Evolutionary conservation across 208 protist genomes (phyloP).

Genomic region (Trypanosoma rangeli): DNA sequence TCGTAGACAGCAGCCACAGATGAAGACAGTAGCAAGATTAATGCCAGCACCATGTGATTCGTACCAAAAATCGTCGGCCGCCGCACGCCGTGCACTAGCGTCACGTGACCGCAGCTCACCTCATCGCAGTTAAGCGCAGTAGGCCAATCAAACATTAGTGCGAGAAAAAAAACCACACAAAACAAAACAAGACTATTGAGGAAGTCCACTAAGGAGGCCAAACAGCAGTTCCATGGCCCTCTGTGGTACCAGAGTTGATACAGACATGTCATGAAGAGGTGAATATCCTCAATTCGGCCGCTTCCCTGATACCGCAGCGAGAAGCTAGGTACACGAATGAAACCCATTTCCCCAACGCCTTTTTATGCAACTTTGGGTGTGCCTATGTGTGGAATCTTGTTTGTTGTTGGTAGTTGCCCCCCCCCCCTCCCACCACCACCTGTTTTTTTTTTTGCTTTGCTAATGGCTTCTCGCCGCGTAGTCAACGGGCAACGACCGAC

Average conservation of each 20-base stretch:
- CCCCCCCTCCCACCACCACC: no score
- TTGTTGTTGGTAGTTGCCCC: neutral
- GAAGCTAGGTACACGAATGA: conserved; percentile 23
- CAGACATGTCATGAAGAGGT: conserved; percentile 61
- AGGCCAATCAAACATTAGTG: conserved; percentile 63
- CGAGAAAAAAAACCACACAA: conserved; percentile 49
- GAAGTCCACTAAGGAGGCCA: conserved; percentile 61
- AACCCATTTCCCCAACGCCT: conserved; percentile 23
- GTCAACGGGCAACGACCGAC: no score
- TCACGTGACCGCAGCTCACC: conserved; percentile 40
- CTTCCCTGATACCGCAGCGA: conserved; percentile 52
- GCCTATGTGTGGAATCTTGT: neutral
- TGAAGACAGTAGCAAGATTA: conserved; percentile 52
- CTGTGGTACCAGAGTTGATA: conserved; percentile 81
- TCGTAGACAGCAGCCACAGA: conserved; percentile 49
- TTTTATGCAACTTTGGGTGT: neutral
- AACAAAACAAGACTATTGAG: conserved; percentile 66
- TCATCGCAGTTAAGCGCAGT: conserved; percentile 57
- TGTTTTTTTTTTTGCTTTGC: no score
- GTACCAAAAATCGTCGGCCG: conserved; percentile 41
- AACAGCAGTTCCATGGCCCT: conserved; percentile 60
- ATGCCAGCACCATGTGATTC: conserved; percentile 27
- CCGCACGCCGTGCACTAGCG: conserved; percentile 42
- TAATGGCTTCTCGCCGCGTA: no score
- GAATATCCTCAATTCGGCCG: conserved; percentile 59